Conservation (phyloP, 2,329 filamentous ascomycete species). For the Aspergillus sojae region DNA sequence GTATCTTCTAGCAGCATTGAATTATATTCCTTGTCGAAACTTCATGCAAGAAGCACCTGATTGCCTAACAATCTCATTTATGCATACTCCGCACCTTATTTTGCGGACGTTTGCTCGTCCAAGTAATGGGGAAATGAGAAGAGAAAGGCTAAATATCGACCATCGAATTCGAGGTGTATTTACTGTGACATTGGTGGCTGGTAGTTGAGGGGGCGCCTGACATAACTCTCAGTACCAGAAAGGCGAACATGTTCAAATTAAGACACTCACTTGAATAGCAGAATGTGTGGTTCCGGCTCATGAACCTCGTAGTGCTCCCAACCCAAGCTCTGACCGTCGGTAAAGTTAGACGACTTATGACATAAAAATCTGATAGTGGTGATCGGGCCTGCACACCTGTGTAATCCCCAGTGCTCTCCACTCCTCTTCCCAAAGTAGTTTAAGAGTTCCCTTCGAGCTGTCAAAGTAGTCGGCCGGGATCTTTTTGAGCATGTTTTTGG, state of each 20-base stretch:
- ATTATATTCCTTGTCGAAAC: slow-evolving; percentile 34
- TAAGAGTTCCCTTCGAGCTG: slow-evolving; percentile 83
- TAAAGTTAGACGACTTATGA: slow-evolving; percentile 7
- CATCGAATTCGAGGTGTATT: slow-evolving; percentile 7
- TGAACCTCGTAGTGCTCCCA: slow-evolving; percentile 99
- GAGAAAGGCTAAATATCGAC: slow-evolving; percentile 6
- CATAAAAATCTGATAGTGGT: not conserved
- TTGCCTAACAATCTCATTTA: slow-evolving; percentile 20
- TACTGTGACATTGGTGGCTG: slow-evolving; percentile 62
- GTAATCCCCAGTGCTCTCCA: slow-evolving; percentile 97
- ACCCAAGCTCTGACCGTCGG: slow-evolving; percentile 75
- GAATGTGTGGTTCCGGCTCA: slow-evolving; percentile 96
- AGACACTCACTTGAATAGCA: slow-evolving; percentile 88
- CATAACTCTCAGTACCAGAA: slow-evolving; percentile 22
- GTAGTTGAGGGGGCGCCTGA: slow-evolving; percentile 81
- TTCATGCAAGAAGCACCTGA: slow-evolving; percentile 29
- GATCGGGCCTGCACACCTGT: slow-evolving; percentile 64
- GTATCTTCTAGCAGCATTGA: slow-evolving; percentile 22
- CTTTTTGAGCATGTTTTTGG: slow-evolving; percentile 96
- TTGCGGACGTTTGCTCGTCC: slow-evolving; percentile 6
- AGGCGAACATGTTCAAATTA: slow-evolving; percentile 3
- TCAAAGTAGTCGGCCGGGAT: slow-evolving; percentile 97
- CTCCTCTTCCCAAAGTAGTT: slow-evolving; percentile 96
- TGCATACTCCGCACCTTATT: slow-evolving; percentile 8
- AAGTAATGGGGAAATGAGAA: not conserved